A percentile compares a stretch with the other conserved stretches of the same genome.
phyloP scores from a whole-genome alignment of 164 flowering plant genomes.

The Warburgia ugandensis region DNA sequence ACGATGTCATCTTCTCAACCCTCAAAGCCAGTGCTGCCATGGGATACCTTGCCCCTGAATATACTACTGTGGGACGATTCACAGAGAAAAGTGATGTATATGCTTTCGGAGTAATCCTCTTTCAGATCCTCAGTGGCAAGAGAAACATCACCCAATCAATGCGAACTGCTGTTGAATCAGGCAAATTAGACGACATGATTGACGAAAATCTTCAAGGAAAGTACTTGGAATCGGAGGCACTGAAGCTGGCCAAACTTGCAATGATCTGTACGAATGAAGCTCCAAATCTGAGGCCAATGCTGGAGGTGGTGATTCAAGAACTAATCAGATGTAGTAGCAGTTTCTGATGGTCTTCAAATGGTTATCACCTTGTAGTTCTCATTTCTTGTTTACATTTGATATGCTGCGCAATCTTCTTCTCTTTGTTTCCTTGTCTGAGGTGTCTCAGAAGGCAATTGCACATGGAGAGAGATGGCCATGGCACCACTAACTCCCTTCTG shows the following conservation, averaged over 20 bases:
- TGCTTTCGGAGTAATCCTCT: constrained; percentile 75
- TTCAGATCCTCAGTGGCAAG: constrained; percentile 77
- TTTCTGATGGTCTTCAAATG: constrained; percentile 3
- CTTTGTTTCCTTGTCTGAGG: no score
- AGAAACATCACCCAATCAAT: constrained; percentile 27
- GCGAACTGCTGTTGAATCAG: constrained; percentile 43
- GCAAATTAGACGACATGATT: constrained; percentile 50
- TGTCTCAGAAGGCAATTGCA: no score
- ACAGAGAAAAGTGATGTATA: constrained; percentile 85
- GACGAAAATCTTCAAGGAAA: constrained; percentile 63
- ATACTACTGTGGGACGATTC: constrained; percentile 77
- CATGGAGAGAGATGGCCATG: no score
- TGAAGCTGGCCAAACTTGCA: constrained; percentile 49
- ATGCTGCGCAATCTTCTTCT: no score
- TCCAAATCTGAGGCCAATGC: constrained; percentile 57
- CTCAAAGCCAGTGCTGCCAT: constrained; percentile 93
- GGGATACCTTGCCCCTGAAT: constrained; percentile 97
- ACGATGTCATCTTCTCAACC: constrained; percentile 79
- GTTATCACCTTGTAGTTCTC: no score
- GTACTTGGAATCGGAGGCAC: constrained; percentile 61
- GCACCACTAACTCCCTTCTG: no score
- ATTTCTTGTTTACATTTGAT: no score
- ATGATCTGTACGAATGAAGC: constrained; percentile 62
- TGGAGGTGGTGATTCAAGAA: constrained; percentile 54
- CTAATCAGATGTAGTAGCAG: constrained; percentile 15